Evolutionary conservation across 805 yeast genomes (phyloP).

Genomic region (Blastobotrys robertii): DNA sequence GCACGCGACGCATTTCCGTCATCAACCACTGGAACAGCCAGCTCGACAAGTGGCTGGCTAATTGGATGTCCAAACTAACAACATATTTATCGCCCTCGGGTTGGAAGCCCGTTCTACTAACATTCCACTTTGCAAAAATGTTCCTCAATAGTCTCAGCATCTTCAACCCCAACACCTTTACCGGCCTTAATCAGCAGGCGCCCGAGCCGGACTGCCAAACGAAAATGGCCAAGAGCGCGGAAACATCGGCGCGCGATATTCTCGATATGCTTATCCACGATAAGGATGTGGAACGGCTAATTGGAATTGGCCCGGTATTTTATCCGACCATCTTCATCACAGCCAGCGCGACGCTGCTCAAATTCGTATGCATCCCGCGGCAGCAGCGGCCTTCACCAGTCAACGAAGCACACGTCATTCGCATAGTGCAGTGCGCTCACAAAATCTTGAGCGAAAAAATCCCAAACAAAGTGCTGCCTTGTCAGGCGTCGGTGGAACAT

Average conservation of each 20-base stretch:
- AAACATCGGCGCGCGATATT: constrained; percentile 15
- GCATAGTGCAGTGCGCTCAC: constrained; percentile 5
- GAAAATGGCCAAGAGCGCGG: constrained; percentile 12
- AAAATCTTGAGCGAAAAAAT: constrained; percentile 4
- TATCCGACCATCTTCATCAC: constrained; percentile 19
- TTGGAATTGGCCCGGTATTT: constrained; percentile 16
- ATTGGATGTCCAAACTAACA: constrained; percentile 16
- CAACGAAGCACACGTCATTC: constrained; percentile 5
- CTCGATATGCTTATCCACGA: constrained; percentile 15
- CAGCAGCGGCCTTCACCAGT: constrained; percentile 4
- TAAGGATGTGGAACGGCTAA: constrained; percentile 14
- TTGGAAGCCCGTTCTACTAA: constrained; percentile 17
- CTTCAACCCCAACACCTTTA: constrained; percentile 4
- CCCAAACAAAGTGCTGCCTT: constrained; percentile 10
- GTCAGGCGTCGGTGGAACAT: constrained; percentile 10
- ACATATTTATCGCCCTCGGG: constrained; percentile 14
- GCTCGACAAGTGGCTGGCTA: constrained; percentile 16
- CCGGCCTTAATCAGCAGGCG: neutral
- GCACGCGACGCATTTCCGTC: neutral
- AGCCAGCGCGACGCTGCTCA: constrained; percentile 16
- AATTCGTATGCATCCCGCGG: constrained; percentile 11
- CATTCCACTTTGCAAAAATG: constrained; percentile 17
- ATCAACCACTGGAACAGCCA: constrained; percentile 15
- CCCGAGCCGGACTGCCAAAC: constrained; percentile 1
- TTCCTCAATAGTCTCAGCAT: constrained; percentile 13